These are phyloP conservation scores for Mycogone perniciosa DNA, from an alignment of 2,329 filamentous ascomycete genomes.

Conservation along the genomic window DNA sequence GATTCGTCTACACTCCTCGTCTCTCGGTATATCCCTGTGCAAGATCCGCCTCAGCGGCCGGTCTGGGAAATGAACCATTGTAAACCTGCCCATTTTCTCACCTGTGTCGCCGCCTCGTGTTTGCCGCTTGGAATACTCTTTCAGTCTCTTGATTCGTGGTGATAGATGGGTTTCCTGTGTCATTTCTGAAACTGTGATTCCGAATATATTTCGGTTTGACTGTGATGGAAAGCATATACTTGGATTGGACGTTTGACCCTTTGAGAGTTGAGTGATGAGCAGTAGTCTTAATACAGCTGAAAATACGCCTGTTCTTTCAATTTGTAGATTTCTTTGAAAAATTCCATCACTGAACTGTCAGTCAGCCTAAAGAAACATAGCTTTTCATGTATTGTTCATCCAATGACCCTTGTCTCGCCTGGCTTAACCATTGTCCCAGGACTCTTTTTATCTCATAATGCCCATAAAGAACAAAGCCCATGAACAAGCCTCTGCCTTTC, in stretches of 20 bases:
- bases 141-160: not conserved
- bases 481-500: not conserved
- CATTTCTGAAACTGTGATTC: not conserved
- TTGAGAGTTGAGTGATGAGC: no score
- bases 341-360: not conserved
- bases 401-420: not conserved
- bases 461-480: not conserved
- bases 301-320: not conserved
- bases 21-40: slow-evolving; percentile 19
- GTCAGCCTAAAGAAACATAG: not conserved
- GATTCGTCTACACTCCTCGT: slow-evolving; percentile 17
- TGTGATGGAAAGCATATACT: no score
- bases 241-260: no score
- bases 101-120: not conserved
- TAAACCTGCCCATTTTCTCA: slow-evolving; percentile 10
- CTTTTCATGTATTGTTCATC: not conserved
- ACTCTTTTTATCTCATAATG: no score
- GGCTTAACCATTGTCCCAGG: not conserved
- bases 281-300: no score
- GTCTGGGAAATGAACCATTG: slow-evolving; percentile 20
- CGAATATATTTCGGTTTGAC: no score
- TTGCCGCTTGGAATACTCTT: not conserved
- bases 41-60: slow-evolving; percentile 16
- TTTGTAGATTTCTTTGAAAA: not conserved
- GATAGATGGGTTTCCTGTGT: not conserved